Evolutionary conservation across 2,329 filamentous ascomycete genomes (phyloP), one percentile per base, ranked within the genome.

Genomic region (Paecilomyces sp.): DNA sequence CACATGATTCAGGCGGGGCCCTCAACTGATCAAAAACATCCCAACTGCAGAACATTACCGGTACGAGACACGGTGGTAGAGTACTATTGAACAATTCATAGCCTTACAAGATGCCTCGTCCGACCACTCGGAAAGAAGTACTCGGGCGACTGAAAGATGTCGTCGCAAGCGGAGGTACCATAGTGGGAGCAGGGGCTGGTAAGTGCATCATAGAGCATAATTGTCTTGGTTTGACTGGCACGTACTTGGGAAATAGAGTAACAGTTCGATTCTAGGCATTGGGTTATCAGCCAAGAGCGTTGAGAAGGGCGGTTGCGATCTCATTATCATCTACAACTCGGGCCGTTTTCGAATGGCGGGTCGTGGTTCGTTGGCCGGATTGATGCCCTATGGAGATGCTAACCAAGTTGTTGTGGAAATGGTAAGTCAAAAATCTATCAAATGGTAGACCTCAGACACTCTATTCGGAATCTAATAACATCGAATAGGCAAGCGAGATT

Each of bases 291-390:
- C 88, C 61, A 90, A 90, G 66, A 88, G 83, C 66, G 82, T 89
- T 63, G 88, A 90, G 71, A 80, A 81, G 54, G 88, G 87, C 41
- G 86, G 87, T 61, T 85, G 82, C 13, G 87, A 90, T 66, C 76
- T 90, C 51, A 88, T 90, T 67, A 85, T 89, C 62, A 82, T 90
- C 65, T 90, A 90, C 77, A 90, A 90, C 72, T 87, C 84, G 41
- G 88, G 88, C 0, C 82, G 87, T 3, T 90, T 87, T 69, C 84
- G 88, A 9, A 90, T 91, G 88, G 87, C 87, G 0, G 88, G 88
- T 0, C 78, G 85, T 51, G 88, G 88, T 0, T 89, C 86, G 0
- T 73, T 90, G 11, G 87, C 88, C 0, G 88, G 88, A 0, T 72
- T 89, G 56, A 88, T 89, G 85, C 86, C 87, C 0, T 90, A 88